phyloP scores from a whole-genome alignment of 345 rosid genomes.

The Stellera chamaejasme region DNA sequence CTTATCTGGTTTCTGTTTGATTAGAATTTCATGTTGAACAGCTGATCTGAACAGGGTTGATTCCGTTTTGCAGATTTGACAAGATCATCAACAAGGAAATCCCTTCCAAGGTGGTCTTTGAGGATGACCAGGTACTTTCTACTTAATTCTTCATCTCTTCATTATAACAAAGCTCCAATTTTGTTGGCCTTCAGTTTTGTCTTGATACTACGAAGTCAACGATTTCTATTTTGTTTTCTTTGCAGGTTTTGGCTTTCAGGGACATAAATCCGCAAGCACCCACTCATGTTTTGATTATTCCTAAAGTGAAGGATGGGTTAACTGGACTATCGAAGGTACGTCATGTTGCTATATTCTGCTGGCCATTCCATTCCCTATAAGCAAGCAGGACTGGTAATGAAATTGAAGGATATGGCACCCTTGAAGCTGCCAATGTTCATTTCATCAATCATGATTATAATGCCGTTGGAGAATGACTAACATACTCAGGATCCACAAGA shows the following conservation, averaged over 20 bases:
- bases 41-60: neutral
- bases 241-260: conserved; percentile 77
- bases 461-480: neutral
- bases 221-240: too few species aligned
- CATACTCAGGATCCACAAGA: neutral
- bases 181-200: too few species aligned
- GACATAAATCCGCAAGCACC: conserved; percentile 86
- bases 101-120: conserved; percentile 71
- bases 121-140: conserved; percentile 68
- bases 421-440: too few species aligned
- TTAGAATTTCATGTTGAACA: neutral
- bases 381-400: too few species aligned
- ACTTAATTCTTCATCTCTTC: neutral
- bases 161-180: too few species aligned
- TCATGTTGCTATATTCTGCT: conserved; percentile 1
- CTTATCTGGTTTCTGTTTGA: neutral
- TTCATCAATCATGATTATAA: too few species aligned
- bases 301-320: conserved; percentile 15
- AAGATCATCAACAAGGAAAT: conserved; percentile 87
- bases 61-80: conserved; percentile 56
- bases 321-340: neutral
- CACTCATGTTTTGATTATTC: conserved; percentile 73
- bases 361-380: neutral
- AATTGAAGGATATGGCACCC: too few species aligned
- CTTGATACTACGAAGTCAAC: too few species aligned